These are phyloP conservation scores for Atractiella rhizophila DNA, from an alignment of 768 basidiomycete species.

Conservation along the genomic window DNA sequence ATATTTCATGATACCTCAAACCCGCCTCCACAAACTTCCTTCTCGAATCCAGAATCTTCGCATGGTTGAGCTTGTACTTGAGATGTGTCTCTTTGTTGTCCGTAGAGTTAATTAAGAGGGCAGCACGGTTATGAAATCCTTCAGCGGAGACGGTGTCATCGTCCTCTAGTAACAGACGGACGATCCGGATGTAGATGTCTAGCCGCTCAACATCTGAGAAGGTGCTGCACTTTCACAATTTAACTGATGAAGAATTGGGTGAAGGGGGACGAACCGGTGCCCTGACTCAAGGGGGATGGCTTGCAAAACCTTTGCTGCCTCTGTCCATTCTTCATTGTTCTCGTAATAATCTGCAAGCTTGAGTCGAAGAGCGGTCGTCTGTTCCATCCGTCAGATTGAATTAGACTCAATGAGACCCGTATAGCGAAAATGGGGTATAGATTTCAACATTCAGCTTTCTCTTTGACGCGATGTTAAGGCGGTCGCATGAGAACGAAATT, in stretches of 20 bases:
- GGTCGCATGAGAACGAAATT: neutral
- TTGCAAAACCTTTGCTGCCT: constrained; percentile 74
- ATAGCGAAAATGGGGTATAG: neutral
- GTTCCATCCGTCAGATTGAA: constrained; percentile 4
- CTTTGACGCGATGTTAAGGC: neutral
- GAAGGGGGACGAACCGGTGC: constrained; percentile 36
- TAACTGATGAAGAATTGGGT: constrained; percentile 1
- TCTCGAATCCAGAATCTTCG: constrained; percentile 72
- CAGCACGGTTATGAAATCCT: constrained; percentile 88
- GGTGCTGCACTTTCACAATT: constrained; percentile 23
- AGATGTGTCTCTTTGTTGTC: constrained; percentile 53
- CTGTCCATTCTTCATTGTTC: constrained; percentile 73
- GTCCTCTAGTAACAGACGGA: constrained; percentile 77
- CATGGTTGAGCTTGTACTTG: constrained; percentile 75
- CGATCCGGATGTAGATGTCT: constrained; percentile 71
- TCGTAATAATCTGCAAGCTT: constrained; percentile 79
- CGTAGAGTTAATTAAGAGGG: constrained; percentile 57
- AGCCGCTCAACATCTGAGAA: constrained; percentile 65
- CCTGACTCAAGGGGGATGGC: constrained; percentile 74
- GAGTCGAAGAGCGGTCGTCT: constrained; percentile 63
- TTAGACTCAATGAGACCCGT: neutral
- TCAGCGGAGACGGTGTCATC: constrained; percentile 96
- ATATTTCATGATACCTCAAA: constrained; percentile 75
- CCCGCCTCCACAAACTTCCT: constrained; percentile 88
- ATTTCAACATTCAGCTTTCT: neutral